A percentile compares a stretch with the other conserved stretches of the same genome.
phyloP scores from a whole-genome alignment of 495 filamentous ascomycete species.

The Daldinia decipiens region DNA sequence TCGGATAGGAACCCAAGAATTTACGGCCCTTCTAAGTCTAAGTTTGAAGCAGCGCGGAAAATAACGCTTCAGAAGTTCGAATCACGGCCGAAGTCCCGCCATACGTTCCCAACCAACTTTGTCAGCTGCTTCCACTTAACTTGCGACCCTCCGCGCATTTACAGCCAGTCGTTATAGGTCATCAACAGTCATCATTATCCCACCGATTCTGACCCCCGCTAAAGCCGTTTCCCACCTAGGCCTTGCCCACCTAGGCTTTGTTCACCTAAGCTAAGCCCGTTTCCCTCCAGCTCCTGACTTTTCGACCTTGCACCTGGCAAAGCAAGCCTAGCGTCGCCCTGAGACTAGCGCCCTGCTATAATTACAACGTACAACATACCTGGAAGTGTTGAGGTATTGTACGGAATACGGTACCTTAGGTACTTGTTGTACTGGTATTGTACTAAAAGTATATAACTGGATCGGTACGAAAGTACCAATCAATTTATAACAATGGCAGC shows the following conservation, averaged over 20 bases:
- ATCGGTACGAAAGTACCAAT: constrained; percentile 22
- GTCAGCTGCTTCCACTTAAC: constrained; percentile 23
- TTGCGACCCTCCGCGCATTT: constrained; percentile 13
- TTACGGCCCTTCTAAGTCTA: constrained; percentile 14
- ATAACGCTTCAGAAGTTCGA: constrained; percentile 27
- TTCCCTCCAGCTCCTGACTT: constrained; percentile 11
- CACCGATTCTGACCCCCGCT: constrained; percentile 5
- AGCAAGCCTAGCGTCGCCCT: constrained; percentile 5
- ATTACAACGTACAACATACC: too few relatives aligned
- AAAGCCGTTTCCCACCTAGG: constrained; percentile 1
- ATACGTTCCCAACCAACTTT: constrained; percentile 31
- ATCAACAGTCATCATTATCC: not conserved
- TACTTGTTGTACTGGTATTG: constrained; percentile 1
- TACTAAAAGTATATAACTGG: not conserved
- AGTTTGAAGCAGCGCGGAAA: constrained; percentile 33
- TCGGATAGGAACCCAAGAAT: constrained; percentile 22
- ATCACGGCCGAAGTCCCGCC: constrained; percentile 35
- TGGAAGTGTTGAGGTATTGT: too few relatives aligned
- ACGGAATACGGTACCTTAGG: not conserved
- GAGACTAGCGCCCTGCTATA: not conserved
- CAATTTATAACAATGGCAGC: constrained; percentile 43
- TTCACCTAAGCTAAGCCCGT: not conserved
- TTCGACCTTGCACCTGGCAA: not conserved
- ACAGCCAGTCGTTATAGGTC: not conserved
- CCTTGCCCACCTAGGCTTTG: too few relatives aligned